phyloP scores from a whole-genome alignment of 805 yeast genomes.

The Saccharomycopsis fermentans region DNA sequence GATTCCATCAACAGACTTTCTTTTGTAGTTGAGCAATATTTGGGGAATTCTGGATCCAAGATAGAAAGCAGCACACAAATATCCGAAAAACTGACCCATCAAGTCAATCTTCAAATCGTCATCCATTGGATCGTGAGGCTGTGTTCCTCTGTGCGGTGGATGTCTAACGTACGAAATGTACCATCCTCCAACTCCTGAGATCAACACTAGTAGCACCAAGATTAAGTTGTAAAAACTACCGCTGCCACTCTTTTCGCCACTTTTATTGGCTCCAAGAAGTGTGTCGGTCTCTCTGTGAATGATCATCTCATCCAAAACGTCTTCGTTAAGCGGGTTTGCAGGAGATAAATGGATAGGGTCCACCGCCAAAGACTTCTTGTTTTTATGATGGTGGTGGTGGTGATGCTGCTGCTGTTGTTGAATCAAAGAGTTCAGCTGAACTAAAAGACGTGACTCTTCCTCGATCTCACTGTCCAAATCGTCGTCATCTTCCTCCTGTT shows the following conservation, averaged over 20 bases:
- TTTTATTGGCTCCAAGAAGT: background rate
- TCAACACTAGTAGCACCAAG: slow-evolving; percentile 48
- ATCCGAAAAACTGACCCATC: slow-evolving; percentile 81
- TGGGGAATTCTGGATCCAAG: slow-evolving; percentile 91
- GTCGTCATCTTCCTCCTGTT: slow-evolving; percentile 7
- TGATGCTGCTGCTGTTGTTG: background rate
- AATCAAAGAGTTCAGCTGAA: background rate
- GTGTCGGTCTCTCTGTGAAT: slow-evolving; percentile 11
- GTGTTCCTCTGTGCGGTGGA: slow-evolving; percentile 22
- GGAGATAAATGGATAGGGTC: slow-evolving; percentile 80
- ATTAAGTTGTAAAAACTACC: slow-evolving; percentile 22
- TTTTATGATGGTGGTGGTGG: slow-evolving; percentile 25
- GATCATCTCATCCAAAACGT: slow-evolving; percentile 50
- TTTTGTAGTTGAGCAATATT: slow-evolving; percentile 68
- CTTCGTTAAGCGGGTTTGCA: slow-evolving; percentile 73
- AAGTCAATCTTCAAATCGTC: slow-evolving; percentile 54
- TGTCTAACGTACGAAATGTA: slow-evolving; percentile 48
- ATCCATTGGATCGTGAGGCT: slow-evolving; percentile 24
- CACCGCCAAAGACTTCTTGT: slow-evolving; percentile 24
- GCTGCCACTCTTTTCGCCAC: background rate
- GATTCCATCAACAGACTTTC: slow-evolving; percentile 92
- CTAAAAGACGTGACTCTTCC: background rate
- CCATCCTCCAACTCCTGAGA: slow-evolving; percentile 87
- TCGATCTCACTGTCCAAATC: background rate
- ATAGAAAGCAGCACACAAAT: slow-evolving; percentile 61